phyloP scores from a whole-genome alignment of 164 flowering plant genomes.

The Vitis cinerea region DNA sequence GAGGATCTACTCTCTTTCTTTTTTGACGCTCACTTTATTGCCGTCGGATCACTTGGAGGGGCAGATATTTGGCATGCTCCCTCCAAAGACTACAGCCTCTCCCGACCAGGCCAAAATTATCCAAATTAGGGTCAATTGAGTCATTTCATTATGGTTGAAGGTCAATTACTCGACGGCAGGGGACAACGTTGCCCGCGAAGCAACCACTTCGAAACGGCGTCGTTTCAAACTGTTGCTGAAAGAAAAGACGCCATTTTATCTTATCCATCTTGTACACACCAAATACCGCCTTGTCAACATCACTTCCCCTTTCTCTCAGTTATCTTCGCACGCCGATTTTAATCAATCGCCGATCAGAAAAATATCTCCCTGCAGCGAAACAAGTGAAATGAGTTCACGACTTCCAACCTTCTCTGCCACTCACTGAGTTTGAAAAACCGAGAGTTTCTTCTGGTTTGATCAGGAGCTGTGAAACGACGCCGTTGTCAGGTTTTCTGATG shows the following conservation, averaged over 20 bases:
- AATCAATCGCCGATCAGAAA: not conserved
- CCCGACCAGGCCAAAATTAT: too few relatives aligned
- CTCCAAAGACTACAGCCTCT: too few relatives aligned
- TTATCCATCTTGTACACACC: not conserved
- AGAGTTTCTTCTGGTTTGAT: not conserved
- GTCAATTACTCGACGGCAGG: not conserved
- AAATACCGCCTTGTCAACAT: conserved; percentile 2
- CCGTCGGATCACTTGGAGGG: too few relatives aligned
- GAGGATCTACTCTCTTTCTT: too few relatives aligned
- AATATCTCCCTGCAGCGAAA: not conserved
- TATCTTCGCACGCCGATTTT: not conserved
- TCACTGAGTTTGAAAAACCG: not conserved
- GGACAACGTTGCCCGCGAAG: not conserved
- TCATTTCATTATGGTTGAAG: not conserved
- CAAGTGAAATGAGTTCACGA: not conserved
- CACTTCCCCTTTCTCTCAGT: not conserved
- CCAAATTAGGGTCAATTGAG: not conserved
- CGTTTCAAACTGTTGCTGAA: not conserved
- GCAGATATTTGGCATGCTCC: too few relatives aligned
- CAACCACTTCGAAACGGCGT: conserved; percentile 6
- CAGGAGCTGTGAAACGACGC: not conserved
- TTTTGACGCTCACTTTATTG: too few relatives aligned
- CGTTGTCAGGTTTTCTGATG: conserved; percentile 4
- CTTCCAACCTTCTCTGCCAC: not conserved
- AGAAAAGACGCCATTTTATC: not conserved